Conservation (phyloP, 306 rosid genomes). For the Bauhinia variegata region DNA sequence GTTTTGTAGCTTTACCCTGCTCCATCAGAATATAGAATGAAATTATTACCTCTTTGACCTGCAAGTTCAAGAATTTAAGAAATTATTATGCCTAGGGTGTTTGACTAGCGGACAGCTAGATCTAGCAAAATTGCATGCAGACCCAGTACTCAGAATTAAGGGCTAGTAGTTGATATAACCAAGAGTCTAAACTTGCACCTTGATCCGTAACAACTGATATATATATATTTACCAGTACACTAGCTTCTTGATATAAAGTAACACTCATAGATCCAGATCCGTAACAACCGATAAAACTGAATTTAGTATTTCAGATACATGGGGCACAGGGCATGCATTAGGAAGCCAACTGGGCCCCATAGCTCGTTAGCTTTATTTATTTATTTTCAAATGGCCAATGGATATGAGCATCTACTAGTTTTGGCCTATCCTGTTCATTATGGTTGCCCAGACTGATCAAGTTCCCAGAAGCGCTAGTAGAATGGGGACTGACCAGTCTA, state of each 20-base stretch:
- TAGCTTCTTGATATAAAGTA: not conserved
- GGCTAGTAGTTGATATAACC: constrained; percentile 29
- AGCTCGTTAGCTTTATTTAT: too few relatives aligned
- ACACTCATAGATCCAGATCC: not conserved
- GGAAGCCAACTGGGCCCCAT: too few relatives aligned
- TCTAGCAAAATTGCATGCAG: constrained; percentile 9
- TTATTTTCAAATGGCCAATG: too few relatives aligned
- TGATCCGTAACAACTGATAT: not conserved
- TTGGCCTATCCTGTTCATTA: too few relatives aligned
- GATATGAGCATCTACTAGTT: too few relatives aligned
- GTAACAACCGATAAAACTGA: constrained; percentile 2
- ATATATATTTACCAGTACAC: not conserved
- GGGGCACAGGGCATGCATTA: not conserved
- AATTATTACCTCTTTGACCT: constrained; percentile 95
- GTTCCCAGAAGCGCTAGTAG: too few relatives aligned
- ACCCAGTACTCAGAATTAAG: constrained; percentile 17
- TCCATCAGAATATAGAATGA: constrained; percentile 91
- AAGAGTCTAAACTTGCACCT: constrained; percentile 12
- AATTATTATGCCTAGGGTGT: constrained; percentile 9
- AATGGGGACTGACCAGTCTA: too few relatives aligned
- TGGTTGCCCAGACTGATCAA: too few relatives aligned
- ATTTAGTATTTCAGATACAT: not conserved
- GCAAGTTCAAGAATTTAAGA: constrained; percentile 38
- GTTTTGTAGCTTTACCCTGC: constrained; percentile 85
- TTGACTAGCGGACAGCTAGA: constrained; percentile 10